These are phyloP conservation scores for Drechslerella coelobrocha DNA, from an alignment of 2,329 filamentous ascomycete species.

Conservation along the genomic window DNA sequence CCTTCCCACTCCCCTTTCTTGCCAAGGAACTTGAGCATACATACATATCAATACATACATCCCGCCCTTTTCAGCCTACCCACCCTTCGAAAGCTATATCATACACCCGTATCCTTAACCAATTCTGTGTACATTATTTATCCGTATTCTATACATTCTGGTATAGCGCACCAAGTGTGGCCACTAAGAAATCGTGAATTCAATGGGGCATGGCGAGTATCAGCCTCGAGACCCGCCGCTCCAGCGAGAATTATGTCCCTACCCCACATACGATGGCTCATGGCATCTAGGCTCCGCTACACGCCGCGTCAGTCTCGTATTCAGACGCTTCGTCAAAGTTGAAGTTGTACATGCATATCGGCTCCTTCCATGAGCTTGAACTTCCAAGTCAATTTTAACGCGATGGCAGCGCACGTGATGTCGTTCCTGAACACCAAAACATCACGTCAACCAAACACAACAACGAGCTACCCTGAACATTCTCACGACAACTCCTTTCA, in stretches of 20 bases:
- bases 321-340: too few species aligned
- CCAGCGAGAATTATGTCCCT: background rate
- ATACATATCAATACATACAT: background rate
- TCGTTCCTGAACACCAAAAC: slow-evolving; percentile 44
- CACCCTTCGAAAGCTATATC: slow-evolving; percentile 27
- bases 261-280: too few species aligned
- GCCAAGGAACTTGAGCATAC: background rate
- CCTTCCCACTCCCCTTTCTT: background rate
- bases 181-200: background rate
- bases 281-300: too few species aligned
- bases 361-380: too few species aligned
- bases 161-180: slow-evolving; percentile 14
- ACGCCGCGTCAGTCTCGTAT: too few species aligned
- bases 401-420: slow-evolving; percentile 38
- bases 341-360: too few species aligned
- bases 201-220: background rate
- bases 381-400: background rate
- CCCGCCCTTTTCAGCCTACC: background rate
- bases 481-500: slow-evolving; percentile 5
- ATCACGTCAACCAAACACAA: slow-evolving; percentile 41
- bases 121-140: slow-evolving; percentile 50
- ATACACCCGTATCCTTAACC: slow-evolving; percentile 31
- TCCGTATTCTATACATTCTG: slow-evolving; percentile 43
- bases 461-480: background rate
- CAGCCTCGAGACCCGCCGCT: too few species aligned